A percentile compares a stretch with the other conserved stretches of the same genome.
These are phyloP conservation scores for Nicotiana paniculata DNA, from an alignment of 257 asterid species.

Conservation along the genomic window DNA sequence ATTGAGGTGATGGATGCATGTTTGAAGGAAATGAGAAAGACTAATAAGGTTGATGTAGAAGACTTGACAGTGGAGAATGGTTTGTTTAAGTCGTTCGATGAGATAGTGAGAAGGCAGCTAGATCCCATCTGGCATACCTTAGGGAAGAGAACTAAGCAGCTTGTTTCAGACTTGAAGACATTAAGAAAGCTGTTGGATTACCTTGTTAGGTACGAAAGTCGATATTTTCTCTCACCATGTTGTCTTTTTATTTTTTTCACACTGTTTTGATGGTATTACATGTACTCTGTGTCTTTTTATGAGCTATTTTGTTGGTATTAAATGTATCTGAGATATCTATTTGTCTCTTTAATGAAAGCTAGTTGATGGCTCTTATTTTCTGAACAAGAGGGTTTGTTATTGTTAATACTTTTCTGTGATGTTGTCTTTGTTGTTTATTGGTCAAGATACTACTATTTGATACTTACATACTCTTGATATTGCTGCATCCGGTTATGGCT, in stretches of 20 bases:
- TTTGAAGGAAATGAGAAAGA: constrained; percentile 92
- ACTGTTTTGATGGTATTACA: neutral
- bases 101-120: constrained; percentile 83
- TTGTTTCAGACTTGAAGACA: constrained; percentile 95
- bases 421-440: neutral
- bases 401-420: neutral
- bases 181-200: constrained; percentile 89
- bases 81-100: constrained; percentile 95
- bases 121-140: constrained; percentile 99
- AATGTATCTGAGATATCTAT: neutral
- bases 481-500: neutral
- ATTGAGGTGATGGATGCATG: constrained; percentile 96
- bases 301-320: neutral
- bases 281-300: neutral
- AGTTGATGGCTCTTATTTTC: neutral
- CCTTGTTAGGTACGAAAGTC: constrained; percentile 60
- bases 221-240: constrained; percentile 5
- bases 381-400: neutral
- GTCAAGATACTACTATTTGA: neutral
- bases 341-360: neutral
- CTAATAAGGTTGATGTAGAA: constrained; percentile 93
- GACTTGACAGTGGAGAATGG: constrained; percentile 96
- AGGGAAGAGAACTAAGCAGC: constrained; percentile 92
- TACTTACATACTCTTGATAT: neutral
- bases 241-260: neutral